Evolutionary conservation across 129 eudicot genomes (phyloP), one percentile per base, ranked within the genome.

Genomic region (Centella asiatica): DNA sequence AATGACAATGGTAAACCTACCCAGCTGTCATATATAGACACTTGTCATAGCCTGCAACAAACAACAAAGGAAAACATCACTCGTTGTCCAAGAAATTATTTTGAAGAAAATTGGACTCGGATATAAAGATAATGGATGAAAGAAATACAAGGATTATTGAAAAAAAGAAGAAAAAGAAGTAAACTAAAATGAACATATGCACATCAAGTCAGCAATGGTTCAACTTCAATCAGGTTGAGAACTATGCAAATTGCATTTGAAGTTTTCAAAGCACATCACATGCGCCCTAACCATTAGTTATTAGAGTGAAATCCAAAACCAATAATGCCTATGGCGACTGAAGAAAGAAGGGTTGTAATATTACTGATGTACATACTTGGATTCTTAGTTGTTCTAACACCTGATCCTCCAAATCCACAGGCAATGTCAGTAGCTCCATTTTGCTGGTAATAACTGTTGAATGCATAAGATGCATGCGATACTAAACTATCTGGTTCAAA

Each of bases 371-470:
- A 64, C 95, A 3, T 83, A 90, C 97, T 86, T 68, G 97, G 97
- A 68, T 90, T 81, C 85, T 86, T 80, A 76, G 80, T 69, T 10
- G 84, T 82, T 73, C 78, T 81, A 37, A 86, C 75, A 33, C 97
- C 95, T 0, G 81, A 60, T 32, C 95, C 97, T 19, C 95, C 94
- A 68, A 84, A 90, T 62, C 74, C 75, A 68, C 97, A 90, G 33
- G 94, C 95, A 53, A 81, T 67, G 56, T 83, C 97, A 66, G 94
- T 81, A 74, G 95, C 97, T 55, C 94, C 97, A 75, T 90, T 90
- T 74, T 86, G 94, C 85, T 90, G 97, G 84, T 74, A 90, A 65
- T 86, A 90, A 71, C 82, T 90, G 64, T 90, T 86, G 69, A 90
- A 90, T 12, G 85, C 97, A 81, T 65, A 90, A 28, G 97, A 90